phyloP scores from a whole-genome alignment of 306 rosid genomes.

The Begonia loranthoides region DNA sequence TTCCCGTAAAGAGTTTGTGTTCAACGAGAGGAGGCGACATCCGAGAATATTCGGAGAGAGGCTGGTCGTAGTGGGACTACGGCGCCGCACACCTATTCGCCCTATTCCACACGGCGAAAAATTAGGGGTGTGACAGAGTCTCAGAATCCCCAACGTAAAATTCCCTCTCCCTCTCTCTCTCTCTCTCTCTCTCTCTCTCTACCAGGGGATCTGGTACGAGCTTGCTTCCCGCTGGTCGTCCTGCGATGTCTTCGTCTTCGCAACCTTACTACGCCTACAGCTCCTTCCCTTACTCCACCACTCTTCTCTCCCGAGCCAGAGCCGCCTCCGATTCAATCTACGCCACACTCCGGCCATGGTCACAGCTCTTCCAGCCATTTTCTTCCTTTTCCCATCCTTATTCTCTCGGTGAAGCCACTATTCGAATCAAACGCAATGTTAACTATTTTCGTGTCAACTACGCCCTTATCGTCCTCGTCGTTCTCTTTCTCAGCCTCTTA shows the following conservation, averaged over 20 bases:
- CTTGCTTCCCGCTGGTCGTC: neutral
- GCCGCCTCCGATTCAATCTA: conserved; percentile 9
- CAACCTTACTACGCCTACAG: neutral
- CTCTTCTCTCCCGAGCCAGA: conserved; percentile 19
- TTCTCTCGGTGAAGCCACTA: conserved; percentile 33
- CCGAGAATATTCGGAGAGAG: no score
- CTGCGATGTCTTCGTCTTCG: neutral
- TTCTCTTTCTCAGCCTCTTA: conserved; percentile 62
- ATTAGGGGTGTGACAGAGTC: no score
- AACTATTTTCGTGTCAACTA: conserved; percentile 57
- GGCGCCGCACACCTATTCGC: no score
- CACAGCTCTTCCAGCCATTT: conserved; percentile 28
- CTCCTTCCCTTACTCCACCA: conserved; percentile 2
- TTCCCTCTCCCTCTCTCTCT: neutral
- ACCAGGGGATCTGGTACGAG: neutral
- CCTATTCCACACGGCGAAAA: no score
- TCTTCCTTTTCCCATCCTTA: conserved; percentile 44
- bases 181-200: neutral
- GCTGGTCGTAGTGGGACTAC: no score
- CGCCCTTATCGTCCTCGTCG: conserved; percentile 24
- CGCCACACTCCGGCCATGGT: conserved; percentile 62
- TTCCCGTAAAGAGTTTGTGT: no score
- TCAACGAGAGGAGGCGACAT: no score
- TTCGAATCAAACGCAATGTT: conserved; percentile 43
- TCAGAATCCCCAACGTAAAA: no score